Conservation (phyloP, 169 alveolate genomes). For the Plasmodium gaboni region DNA sequence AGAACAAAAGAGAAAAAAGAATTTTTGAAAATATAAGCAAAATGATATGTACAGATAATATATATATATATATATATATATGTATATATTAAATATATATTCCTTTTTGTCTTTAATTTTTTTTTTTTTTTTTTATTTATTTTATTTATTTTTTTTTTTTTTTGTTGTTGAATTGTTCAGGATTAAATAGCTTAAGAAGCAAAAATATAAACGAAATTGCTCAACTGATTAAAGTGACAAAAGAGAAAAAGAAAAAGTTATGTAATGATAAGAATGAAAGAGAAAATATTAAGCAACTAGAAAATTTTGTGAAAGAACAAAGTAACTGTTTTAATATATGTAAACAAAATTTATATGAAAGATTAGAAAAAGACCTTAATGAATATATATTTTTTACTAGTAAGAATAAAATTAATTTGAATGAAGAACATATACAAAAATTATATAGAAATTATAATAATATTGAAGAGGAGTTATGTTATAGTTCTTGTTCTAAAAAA, state of each 20-base stretch:
- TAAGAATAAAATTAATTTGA: conserved; percentile 28
- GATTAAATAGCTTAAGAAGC: conserved; percentile 57
- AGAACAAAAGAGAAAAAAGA: background rate
- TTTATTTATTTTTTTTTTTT: background rate
- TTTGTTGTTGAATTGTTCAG: background rate
- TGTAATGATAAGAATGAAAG: conserved; percentile 8
- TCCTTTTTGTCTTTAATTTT: background rate
- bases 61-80: too few species aligned
- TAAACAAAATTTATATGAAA: conserved; percentile 27
- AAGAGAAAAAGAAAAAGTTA: conserved; percentile 32
- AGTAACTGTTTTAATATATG: conserved; percentile 32
- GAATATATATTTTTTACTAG: conserved; percentile 29
- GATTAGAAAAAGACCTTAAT: conserved; percentile 40
- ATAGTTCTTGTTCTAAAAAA: conserved; percentile 34
- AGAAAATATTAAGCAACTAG: conserved; percentile 23
- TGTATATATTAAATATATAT: background rate
- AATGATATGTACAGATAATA: too few species aligned
- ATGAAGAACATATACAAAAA: conserved; percentile 33
- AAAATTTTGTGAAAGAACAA: conserved; percentile 46
- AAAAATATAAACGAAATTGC: conserved; percentile 43
- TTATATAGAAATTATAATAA: conserved; percentile 39
- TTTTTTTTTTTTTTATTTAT: background rate
- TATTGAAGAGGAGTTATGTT: conserved; percentile 47
- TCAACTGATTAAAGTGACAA: conserved; percentile 24
- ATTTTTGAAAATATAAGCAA: background rate